phyloP scores from a whole-genome alignment of 2,329 filamentous ascomycete genomes.

The Aureobasidium sp. region DNA sequence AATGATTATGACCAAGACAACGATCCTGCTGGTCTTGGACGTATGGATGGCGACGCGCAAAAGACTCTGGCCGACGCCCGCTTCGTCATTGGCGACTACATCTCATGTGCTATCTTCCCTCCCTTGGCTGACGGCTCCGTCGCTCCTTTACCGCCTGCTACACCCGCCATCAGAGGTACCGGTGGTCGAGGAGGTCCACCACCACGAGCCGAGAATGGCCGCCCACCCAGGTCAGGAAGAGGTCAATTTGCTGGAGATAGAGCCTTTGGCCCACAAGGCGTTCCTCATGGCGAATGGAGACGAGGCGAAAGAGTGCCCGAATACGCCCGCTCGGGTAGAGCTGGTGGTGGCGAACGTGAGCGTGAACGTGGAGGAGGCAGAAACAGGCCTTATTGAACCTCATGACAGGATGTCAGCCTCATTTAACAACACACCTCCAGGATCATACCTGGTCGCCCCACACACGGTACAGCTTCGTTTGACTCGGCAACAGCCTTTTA shows the following conservation, averaged over 20 bases:
- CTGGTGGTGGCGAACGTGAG: conserved; percentile 18
- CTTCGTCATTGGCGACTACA: conserved; percentile 84
- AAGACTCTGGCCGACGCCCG: conserved; percentile 70
- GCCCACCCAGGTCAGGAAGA: conserved; percentile 19
- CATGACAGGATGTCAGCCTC: not conserved
- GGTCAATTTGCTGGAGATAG: conserved; percentile 21
- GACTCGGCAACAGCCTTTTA: not conserved
- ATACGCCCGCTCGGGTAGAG: conserved; percentile 19
- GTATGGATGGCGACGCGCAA: conserved; percentile 53
- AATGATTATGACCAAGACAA: conserved; percentile 31
- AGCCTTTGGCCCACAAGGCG: conserved; percentile 23
- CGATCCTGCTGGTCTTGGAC: conserved; percentile 25
- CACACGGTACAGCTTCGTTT: not conserved
- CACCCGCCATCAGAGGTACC: conserved; percentile 36
- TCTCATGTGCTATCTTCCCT: conserved; percentile 74
- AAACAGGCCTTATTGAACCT: conserved; percentile 13
- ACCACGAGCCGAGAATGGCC: conserved; percentile 27
- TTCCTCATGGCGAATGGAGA: conserved; percentile 32
- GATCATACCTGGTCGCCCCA: not conserved
- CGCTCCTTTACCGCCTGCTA: conserved; percentile 50
- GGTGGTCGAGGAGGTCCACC: conserved; percentile 28
- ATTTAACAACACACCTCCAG: not conserved
- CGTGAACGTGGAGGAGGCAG: conserved; percentile 20
- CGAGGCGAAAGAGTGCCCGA: conserved; percentile 32
- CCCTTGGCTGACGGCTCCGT: conserved; percentile 68